Percentiles rank a stretch among this genome's conserved stretches.
phyloP scores from a whole-genome alignment of 2,329 filamentous ascomycete species.

The Talaromyces funiculosus region DNA sequence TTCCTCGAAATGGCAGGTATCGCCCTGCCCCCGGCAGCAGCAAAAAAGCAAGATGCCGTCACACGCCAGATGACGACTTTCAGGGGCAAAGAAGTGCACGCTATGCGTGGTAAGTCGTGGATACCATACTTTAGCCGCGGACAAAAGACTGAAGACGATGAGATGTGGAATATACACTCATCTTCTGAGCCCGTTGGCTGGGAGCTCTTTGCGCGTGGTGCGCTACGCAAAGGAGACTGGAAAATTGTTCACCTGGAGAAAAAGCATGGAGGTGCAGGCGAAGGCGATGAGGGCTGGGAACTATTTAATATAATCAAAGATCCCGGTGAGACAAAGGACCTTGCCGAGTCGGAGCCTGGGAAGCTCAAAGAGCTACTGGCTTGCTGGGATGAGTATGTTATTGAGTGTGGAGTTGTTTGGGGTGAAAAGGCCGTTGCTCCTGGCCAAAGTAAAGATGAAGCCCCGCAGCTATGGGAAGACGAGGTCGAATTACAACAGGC shows the following conservation, averaged over 20 bases:
- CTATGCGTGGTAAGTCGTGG: conserved; percentile 18
- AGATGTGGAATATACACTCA: conserved; percentile 19
- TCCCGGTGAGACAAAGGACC: background rate
- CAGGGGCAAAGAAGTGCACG: conserved; percentile 15
- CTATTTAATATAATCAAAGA: conserved; percentile 15
- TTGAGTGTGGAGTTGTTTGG: conserved; percentile 14
- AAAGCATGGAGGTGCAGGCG: conserved; percentile 18
- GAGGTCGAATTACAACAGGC: background rate
- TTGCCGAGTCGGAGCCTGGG: background rate
- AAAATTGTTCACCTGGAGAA: conserved; percentile 18
- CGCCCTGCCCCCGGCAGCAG: background rate
- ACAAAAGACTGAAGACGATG: conserved; percentile 12
- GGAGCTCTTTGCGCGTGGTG: conserved; percentile 18
- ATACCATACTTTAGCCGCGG: conserved; percentile 12
- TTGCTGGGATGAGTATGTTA: conserved; percentile 16
- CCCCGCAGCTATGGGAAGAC: background rate
- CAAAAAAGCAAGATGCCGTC: background rate
- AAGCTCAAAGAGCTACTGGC: conserved; percentile 8
- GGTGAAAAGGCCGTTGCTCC: background rate
- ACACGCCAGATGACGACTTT: conserved; percentile 14
- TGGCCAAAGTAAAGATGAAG: background rate
- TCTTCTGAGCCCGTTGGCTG: conserved; percentile 18
- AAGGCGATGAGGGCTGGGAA: conserved; percentile 14
- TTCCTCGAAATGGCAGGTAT: conserved; percentile 18
- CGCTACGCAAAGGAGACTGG: conserved; percentile 17